These are phyloP conservation scores for Panaeolus papilionaceus DNA, from an alignment of 768 basidiomycete genomes.

Conservation along the genomic window DNA sequence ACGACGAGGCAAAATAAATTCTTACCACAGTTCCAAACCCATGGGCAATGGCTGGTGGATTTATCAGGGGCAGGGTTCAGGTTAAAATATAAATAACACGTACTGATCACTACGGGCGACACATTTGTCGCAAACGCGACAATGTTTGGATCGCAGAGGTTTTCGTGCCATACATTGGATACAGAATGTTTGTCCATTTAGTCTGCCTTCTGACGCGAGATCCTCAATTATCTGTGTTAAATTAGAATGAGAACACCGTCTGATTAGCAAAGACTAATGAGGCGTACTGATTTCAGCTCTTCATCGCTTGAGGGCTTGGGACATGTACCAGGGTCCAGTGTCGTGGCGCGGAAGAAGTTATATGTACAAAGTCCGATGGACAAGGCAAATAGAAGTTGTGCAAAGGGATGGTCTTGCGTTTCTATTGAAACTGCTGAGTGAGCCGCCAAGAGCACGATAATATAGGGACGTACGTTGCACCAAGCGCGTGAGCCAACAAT, in stretches of 20 bases:
- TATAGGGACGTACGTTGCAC: slow-evolving; percentile 60
- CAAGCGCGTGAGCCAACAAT: slow-evolving; percentile 81
- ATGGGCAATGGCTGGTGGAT: slow-evolving; percentile 85
- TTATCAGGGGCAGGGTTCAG: not conserved
- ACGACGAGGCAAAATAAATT: slow-evolving; percentile 17
- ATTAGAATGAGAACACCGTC: slow-evolving; percentile 13
- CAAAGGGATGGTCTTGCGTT: slow-evolving; percentile 75
- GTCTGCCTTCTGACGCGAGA: slow-evolving; percentile 81
- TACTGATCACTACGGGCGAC: slow-evolving; percentile 93
- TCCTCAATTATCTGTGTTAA: slow-evolving; percentile 83
- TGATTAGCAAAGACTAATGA: not conserved
- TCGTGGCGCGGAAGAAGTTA: slow-evolving; percentile 92
- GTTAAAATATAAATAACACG: slow-evolving; percentile 35
- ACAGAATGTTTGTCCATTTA: slow-evolving; percentile 98
- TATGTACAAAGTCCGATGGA: slow-evolving; percentile 75
- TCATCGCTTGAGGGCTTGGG: slow-evolving; percentile 82
- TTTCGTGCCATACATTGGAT: slow-evolving; percentile 95
- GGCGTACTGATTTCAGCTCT: slow-evolving; percentile 84
- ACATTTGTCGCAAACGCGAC: slow-evolving; percentile 90
- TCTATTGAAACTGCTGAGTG: slow-evolving; percentile 47
- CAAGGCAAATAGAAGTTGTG: slow-evolving; percentile 80
- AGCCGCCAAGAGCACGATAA: slow-evolving; percentile 10
- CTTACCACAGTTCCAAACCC: slow-evolving; percentile 99
- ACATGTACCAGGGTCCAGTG: slow-evolving; percentile 88
- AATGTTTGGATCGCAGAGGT: slow-evolving; percentile 94